Evolutionary conservation across 2,329 filamentous ascomycete species (phyloP).

Genomic region (Ophiostoma montium): DNA sequence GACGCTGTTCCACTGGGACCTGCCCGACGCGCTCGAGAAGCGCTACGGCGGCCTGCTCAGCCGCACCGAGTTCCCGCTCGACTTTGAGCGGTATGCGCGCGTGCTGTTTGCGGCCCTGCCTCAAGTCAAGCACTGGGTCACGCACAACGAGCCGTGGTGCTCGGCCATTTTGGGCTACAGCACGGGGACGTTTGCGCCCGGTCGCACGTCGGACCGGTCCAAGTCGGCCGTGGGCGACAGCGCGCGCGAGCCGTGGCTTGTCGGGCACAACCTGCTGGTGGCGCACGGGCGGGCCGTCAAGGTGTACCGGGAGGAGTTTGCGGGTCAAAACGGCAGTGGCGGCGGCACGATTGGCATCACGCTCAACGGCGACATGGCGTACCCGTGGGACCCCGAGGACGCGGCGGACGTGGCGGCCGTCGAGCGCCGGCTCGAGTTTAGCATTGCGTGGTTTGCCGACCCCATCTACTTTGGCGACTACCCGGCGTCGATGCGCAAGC

Average conservation of each 20-base stretch:
- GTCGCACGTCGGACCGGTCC: constrained; percentile 61
- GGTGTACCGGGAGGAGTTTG: constrained; percentile 71
- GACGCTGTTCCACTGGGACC: constrained; percentile 80
- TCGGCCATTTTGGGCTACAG: constrained; percentile 68
- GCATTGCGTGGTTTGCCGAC: constrained; percentile 80
- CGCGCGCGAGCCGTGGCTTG: constrained; percentile 66
- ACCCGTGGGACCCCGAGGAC: constrained; percentile 70
- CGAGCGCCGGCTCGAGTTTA: constrained; percentile 72
- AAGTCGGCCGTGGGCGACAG: constrained; percentile 61
- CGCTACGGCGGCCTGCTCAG: constrained; percentile 72
- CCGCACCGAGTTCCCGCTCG: constrained; percentile 67
- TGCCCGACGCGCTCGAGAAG: constrained; percentile 63
- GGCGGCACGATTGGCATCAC: constrained; percentile 77
- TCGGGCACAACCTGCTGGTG: constrained; percentile 65
- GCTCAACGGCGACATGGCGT: constrained; percentile 70
- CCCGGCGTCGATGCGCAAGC: constrained; percentile 67
- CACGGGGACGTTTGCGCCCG: constrained; percentile 65
- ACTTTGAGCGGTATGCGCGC: constrained; percentile 67
- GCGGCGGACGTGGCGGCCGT: constrained; percentile 61
- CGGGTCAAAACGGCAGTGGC: constrained; percentile 42
- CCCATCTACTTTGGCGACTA: constrained; percentile 77
- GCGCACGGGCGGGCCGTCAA: constrained; percentile 72
- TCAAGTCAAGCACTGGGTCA: constrained; percentile 78
- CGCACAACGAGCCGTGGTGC: constrained; percentile 85
- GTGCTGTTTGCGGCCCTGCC: constrained; percentile 60